Evolutionary conservation across 805 yeast species (phyloP).

Genomic region (Candida multigemmis): DNA sequence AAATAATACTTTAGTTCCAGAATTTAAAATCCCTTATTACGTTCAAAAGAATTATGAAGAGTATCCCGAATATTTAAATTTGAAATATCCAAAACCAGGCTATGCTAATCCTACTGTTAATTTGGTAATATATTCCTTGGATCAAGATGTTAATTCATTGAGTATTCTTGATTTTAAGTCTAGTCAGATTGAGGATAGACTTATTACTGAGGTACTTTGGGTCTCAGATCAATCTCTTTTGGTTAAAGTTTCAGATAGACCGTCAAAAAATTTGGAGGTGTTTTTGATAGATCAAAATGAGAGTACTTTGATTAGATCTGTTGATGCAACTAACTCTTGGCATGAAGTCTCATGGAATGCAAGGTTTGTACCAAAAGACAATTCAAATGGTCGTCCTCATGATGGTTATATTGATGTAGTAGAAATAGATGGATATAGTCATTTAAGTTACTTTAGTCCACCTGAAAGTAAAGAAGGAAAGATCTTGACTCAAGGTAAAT

Average conservation of each 20-base stretch:
- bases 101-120: conserved; percentile 46
- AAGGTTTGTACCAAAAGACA: conserved; percentile 25
- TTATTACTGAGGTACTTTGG: conserved; percentile 61
- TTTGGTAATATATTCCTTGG: conserved; percentile 36
- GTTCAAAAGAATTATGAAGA: conserved; percentile 23
- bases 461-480: conserved; percentile 38
- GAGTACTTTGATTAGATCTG: conserved; percentile 31
- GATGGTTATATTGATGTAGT: conserved; percentile 77
- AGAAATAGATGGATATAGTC: conserved; percentile 52
- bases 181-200: conserved; percentile 21
- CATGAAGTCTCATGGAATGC: conserved; percentile 36
- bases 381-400: conserved; percentile 21
- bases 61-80: conserved; percentile 37
- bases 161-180: conserved; percentile 7
- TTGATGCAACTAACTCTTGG: conserved; percentile 51
- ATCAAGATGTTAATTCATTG: conserved; percentile 14
- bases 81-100: conserved; percentile 74
- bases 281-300: conserved; percentile 29
- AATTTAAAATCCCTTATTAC: conserved; percentile 43
- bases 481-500: conserved; percentile 57
- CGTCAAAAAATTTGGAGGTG: conserved; percentile 46
- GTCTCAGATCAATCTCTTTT: conserved; percentile 37
- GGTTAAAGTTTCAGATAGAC: conserved; percentile 55
- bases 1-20: conserved; percentile 51
- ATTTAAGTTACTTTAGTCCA: conserved; percentile 79